These are phyloP conservation scores for Breviolum minutum DNA, from an alignment of 73 alveolate species.

Conservation along the genomic window DNA sequence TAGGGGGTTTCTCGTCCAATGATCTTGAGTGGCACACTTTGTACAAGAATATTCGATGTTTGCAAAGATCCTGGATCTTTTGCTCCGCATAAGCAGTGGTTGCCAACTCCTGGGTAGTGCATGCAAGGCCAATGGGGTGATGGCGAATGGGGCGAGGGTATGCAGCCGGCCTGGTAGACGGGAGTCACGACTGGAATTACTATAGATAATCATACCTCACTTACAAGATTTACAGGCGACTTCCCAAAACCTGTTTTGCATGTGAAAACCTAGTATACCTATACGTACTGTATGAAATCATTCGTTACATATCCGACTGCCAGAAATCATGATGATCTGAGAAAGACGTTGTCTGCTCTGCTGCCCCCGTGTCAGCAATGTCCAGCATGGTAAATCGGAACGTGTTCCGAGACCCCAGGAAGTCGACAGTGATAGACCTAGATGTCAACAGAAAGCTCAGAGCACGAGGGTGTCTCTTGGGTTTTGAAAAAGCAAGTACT, in stretches of 20 bases:
- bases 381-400: constrained; percentile 79
- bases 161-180: too few relatives aligned
- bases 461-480: too few relatives aligned
- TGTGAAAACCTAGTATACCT: too few relatives aligned
- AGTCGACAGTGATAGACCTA: constrained; percentile 85
- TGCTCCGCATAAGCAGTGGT: constrained; percentile 57
- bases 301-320: too few relatives aligned
- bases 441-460: too few relatives aligned
- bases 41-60: constrained; percentile 50
- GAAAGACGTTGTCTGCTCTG: not conserved
- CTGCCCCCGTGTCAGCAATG: not conserved
- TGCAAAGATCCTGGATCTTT: constrained; percentile 54
- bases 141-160: too few relatives aligned
- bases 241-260: not conserved
- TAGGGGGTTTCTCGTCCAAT: too few relatives aligned
- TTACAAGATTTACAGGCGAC: not conserved
- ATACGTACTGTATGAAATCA: too few relatives aligned
- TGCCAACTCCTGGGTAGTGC: constrained; percentile 49
- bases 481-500: too few relatives aligned
- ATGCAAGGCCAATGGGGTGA: too few relatives aligned
- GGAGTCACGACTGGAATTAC: too few relatives aligned
- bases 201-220: not conserved
- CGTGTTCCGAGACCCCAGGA: constrained; percentile 55
- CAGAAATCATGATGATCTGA: too few relatives aligned
- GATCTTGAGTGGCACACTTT: constrained; percentile 4